Evolutionary conservation across 768 basidiomycete genomes (phyloP).

Genomic region (Mrakia gelida): DNA sequence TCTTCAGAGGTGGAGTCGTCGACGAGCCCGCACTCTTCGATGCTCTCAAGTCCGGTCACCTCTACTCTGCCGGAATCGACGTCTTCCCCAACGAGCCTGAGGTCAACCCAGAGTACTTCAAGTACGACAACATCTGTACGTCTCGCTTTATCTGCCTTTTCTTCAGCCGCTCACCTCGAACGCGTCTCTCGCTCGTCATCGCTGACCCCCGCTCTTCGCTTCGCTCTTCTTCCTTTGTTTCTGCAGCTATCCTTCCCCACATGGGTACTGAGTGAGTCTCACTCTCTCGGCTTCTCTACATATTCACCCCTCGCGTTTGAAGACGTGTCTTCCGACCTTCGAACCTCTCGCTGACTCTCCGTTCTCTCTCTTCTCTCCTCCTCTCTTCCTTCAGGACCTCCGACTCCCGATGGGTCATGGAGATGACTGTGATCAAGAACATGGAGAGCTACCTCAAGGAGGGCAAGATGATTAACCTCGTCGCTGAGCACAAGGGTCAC

Average conservation of each 20-base stretch:
- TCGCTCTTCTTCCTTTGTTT: neutral
- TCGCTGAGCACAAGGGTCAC: slow-evolving; percentile 28
- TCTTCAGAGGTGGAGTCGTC: slow-evolving; percentile 29
- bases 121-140: slow-evolving; percentile 19
- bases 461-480: slow-evolving; percentile 30
- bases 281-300: neutral
- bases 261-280: slow-evolving; percentile 13
- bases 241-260: slow-evolving; percentile 13
- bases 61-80: slow-evolving; percentile 32
- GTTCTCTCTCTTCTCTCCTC: too few species aligned
- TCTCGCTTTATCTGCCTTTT: neutral
- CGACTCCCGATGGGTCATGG: slow-evolving; percentile 27
- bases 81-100: slow-evolving; percentile 31
- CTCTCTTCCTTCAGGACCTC: neutral
- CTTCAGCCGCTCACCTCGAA: too few species aligned
- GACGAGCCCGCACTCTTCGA: slow-evolving; percentile 31
- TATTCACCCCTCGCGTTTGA: too few species aligned
- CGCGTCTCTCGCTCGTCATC: neutral
- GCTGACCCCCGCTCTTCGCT: neutral
- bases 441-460: slow-evolving; percentile 23
- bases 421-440: slow-evolving; percentile 29
- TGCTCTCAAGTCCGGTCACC: slow-evolving; percentile 28
- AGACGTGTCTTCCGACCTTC: too few species aligned
- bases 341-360: neutral
- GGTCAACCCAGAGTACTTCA: slow-evolving; percentile 15